A percentile compares a stretch with the other conserved stretches of the same genome.
These are phyloP conservation scores for Cystobasidium ongulense DNA, from an alignment of 768 basidiomycete species.

Conservation along the genomic window DNA sequence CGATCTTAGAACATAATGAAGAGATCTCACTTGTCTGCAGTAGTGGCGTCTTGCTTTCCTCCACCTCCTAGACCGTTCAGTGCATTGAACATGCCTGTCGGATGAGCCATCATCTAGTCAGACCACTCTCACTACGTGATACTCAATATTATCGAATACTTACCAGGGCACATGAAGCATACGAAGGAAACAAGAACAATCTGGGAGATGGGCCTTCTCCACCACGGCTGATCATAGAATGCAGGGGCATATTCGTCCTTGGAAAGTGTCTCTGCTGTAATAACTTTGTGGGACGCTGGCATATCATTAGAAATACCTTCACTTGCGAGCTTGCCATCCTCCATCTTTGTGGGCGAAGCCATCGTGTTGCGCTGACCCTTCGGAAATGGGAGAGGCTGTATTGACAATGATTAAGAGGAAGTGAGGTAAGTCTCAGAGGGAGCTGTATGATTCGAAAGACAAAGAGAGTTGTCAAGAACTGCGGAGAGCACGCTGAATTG, in stretches of 20 bases:
- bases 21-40: slow-evolving; percentile 12
- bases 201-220: slow-evolving; percentile 6
- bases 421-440: no score
- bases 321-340: not conserved
- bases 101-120: not conserved
- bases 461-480: not conserved
- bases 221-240: slow-evolving; percentile 16
- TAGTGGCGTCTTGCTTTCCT: slow-evolving; percentile 23
- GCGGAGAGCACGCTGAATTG: not conserved
- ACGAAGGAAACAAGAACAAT: slow-evolving; percentile 19
- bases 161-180: slow-evolving; percentile 26
- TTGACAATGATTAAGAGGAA: no score
- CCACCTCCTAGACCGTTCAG: slow-evolving; percentile 23
- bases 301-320: not conserved
- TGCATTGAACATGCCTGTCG: slow-evolving; percentile 23
- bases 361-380: no score
- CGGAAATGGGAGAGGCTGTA: no score
- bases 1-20: not conserved
- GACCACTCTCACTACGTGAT: not conserved
- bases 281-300: not conserved
- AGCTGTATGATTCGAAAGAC: no score
- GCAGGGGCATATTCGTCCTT: slow-evolving; percentile 5
- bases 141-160: not conserved
- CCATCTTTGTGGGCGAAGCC: not conserved
- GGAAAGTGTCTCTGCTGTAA: not conserved